Conservation (phyloP, 768 basidiomycete species). For the Kwoniella sp. region DNA sequence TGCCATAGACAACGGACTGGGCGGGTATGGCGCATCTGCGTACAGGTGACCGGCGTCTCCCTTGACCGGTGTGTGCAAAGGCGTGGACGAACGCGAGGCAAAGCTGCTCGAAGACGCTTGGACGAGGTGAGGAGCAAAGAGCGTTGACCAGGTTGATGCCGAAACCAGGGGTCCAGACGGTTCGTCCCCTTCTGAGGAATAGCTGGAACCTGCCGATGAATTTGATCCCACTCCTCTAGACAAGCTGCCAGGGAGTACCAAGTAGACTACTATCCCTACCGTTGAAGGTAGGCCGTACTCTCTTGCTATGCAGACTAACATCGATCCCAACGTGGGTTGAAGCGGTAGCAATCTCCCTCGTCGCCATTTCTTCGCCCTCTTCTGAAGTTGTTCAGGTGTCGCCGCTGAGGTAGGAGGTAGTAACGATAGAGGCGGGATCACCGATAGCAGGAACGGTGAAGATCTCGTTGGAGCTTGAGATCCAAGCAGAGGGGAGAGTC, state of each 20-base stretch:
- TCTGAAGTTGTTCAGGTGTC: slow-evolving; percentile 16
- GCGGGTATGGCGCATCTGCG: slow-evolving; percentile 28
- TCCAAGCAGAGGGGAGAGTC: slow-evolving; percentile 10
- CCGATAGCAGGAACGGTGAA: slow-evolving; percentile 40
- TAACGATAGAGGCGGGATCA: slow-evolving; percentile 45
- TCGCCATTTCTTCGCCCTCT: slow-evolving; percentile 57
- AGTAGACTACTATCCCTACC: slow-evolving; percentile 77
- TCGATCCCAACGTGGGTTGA: slow-evolving; percentile 77
- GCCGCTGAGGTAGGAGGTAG: slow-evolving; percentile 15
- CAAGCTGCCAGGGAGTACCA: slow-evolving; percentile 61
- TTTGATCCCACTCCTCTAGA: slow-evolving; percentile 62
- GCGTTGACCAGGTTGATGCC: slow-evolving; percentile 37
- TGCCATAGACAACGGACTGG: slow-evolving; percentile 35
- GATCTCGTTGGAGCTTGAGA: slow-evolving; percentile 17
- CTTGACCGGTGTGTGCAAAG: slow-evolving; percentile 39
- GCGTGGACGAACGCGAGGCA: slow-evolving; percentile 28
- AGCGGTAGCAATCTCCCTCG: slow-evolving; percentile 86
- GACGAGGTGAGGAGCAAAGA: slow-evolving; percentile 35
- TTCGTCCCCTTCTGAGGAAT: slow-evolving; percentile 17
- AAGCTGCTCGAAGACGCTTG: slow-evolving; percentile 4
- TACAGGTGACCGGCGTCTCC: slow-evolving; percentile 5
- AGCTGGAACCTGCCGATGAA: slow-evolving; percentile 22
- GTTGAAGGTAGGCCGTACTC: slow-evolving; percentile 92
- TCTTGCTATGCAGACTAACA: slow-evolving; percentile 82
- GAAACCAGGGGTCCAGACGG: slow-evolving; percentile 40